Conservation (phyloP, 495 filamentous ascomycete species). For the Trichoderma reesei region DNA sequence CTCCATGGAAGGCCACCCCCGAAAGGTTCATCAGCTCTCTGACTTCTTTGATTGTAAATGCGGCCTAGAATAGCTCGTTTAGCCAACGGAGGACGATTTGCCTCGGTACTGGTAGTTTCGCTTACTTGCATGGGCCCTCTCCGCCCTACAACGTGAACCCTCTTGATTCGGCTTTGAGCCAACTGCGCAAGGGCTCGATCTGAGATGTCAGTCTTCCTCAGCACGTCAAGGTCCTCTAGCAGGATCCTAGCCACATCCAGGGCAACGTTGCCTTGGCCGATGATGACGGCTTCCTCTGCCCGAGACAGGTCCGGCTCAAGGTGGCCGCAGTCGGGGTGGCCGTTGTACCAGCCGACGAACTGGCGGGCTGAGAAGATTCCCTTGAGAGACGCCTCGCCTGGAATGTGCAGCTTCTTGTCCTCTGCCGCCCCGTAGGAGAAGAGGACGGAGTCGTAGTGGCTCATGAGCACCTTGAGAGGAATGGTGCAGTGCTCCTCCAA, state of each 20-base stretch:
- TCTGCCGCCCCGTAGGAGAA: constrained; percentile 88
- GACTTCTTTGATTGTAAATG: constrained; percentile 90
- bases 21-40: constrained; percentile 79
- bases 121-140: constrained; percentile 75
- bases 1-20: constrained; percentile 57
- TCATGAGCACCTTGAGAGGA: constrained; percentile 55
- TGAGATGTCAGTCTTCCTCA: constrained; percentile 80
- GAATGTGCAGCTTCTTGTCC: constrained; percentile 68
- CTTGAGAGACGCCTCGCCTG: constrained; percentile 59
- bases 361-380: constrained; percentile 83
- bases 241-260: constrained; percentile 88
- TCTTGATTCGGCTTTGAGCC: constrained; percentile 60
- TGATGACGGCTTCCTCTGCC: constrained; percentile 77
- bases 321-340: constrained; percentile 71
- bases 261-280: constrained; percentile 94
- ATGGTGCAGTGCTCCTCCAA: constrained; percentile 43
- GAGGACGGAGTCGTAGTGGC: constrained; percentile 84
- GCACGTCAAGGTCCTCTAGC: constrained; percentile 56
- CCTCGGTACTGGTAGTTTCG: not conserved
- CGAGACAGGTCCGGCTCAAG: constrained; percentile 66
- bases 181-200: constrained; percentile 70
- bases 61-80: constrained; percentile 42
- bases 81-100: not conserved
- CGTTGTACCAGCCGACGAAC: constrained; percentile 99
- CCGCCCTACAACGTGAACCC: constrained; percentile 76